A percentile compares a stretch with the other conserved stretches of the same genome.
Evolutionary conservation across 2,329 filamentous ascomycete genomes (phyloP).

Genomic region (Pseudocercospora fijiensis): DNA sequence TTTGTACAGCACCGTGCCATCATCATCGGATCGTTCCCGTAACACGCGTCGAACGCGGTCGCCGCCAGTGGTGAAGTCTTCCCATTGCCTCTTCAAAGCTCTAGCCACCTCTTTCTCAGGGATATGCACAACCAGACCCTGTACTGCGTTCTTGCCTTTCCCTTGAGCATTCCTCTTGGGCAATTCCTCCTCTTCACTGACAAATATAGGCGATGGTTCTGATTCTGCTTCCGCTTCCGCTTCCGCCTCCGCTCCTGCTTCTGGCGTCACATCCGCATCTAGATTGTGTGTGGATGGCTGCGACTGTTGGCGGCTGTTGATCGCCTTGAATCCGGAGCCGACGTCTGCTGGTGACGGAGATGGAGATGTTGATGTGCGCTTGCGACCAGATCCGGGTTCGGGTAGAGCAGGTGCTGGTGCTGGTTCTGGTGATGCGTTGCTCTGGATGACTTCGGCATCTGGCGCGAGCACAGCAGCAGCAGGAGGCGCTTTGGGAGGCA

Average conservation of each 20-base stretch:
- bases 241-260: constrained; percentile 10
- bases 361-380: constrained; percentile 13
- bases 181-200: constrained; percentile 15
- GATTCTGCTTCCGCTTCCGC: constrained; percentile 4
- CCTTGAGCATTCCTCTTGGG: neutral
- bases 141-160: constrained; percentile 7
- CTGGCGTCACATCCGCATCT: constrained; percentile 14
- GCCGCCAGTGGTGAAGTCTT: constrained; percentile 32
- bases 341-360: constrained; percentile 11
- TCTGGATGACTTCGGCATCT: constrained; percentile 15
- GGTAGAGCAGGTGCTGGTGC: constrained; percentile 14
- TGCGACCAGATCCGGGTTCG: constrained; percentile 14
- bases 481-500: constrained; percentile 9
- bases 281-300: constrained; percentile 15
- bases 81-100: constrained; percentile 23
- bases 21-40: constrained; percentile 38
- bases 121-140: constrained; percentile 17
- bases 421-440: constrained; percentile 14
- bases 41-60: constrained; percentile 43
- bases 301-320: constrained; percentile 19
- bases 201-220: constrained; percentile 2
- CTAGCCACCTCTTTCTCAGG: constrained; percentile 19
- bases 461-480: constrained; percentile 20
- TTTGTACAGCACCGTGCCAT: constrained; percentile 40
- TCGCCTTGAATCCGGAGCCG: constrained; percentile 20